Evolutionary conservation across 441 rosid genomes (phyloP), one percentile per base, ranked within the genome.

Genomic region (Codiaeum variegatum): DNA sequence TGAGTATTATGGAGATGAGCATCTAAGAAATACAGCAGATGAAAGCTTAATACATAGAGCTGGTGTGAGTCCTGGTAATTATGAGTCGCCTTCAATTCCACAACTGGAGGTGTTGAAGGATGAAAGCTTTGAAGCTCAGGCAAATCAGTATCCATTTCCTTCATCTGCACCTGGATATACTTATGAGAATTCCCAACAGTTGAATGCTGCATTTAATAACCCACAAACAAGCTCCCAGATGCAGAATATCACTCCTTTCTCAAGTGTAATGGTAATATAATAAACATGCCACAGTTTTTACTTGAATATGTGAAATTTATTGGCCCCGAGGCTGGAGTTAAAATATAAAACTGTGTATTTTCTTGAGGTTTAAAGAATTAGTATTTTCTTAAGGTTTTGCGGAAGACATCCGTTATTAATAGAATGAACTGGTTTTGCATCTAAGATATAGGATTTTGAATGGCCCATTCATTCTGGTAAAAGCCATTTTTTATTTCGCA

Each of bases 1-100:
- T 0, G 99, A 92, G 63, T 91, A 85, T 75, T 88, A 87, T 81
- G 91, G 81, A 71, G 97, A 90, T 24, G 95, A 88, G 62, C 92
- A 85, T 84, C 81, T 83, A 67, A 86, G 86, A 83, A 88, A 79
- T 77, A 65, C 85, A 29, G 68, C 82, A 19, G 92, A 89, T 78
- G 91, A 83, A 71, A 83, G 79, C 73, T 82, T 87, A 77, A 81
- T 76, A 31, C 89, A 86, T 62, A 79, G 80, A 79, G 71, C 81
- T 46, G 88, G 79, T 77, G 78, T 78, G 61, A 84, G 75, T 79
- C 75, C 83, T 76, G 88, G 78, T 62, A 83, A 81, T 79, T 88
- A 85, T 83, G 96, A 91, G 72, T 38, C 90, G 42, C 73, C 93
- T 52, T 77, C 96, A 67, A 85, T 86, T 72, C 80, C 92, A 75